A percentile compares a stretch with the other conserved stretches of the same genome.
Conservation (phyloP, 2,329 filamentous ascomycete genomes). For the Trichoderma simmonsii region DNA sequence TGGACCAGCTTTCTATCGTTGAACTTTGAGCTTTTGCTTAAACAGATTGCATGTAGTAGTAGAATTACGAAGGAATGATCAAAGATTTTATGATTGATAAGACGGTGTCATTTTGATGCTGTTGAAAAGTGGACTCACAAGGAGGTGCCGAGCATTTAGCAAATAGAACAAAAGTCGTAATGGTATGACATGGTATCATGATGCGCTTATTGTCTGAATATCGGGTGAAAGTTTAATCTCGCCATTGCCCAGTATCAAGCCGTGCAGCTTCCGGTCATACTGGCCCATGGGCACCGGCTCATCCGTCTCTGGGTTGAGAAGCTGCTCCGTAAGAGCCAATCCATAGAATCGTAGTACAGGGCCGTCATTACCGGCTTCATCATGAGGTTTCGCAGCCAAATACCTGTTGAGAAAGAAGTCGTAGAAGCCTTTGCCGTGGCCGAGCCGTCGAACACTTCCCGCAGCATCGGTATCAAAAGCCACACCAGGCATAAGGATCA, state of each 20-base stretch:
- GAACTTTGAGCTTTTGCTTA: neutral
- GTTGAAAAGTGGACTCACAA: neutral
- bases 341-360: constrained; percentile 60
- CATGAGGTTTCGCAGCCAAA: constrained; percentile 34
- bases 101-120: neutral
- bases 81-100: neutral
- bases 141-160: too few species aligned
- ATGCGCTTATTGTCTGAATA: neutral
- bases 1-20: neutral
- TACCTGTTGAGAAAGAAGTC: constrained; percentile 87
- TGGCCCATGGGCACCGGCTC: constrained; percentile 69
- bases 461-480: constrained; percentile 70
- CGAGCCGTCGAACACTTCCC: constrained; percentile 67
- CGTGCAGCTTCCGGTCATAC: constrained; percentile 78
- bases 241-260: constrained; percentile 70
- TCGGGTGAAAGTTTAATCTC: constrained; percentile 41
- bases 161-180: neutral
- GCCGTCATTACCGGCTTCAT: constrained; percentile 21
- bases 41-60: neutral
- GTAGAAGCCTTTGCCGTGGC: constrained; percentile 96
- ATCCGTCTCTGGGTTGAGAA: constrained; percentile 57
- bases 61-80: neutral
- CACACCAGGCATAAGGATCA: constrained; percentile 89
- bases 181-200: neutral
- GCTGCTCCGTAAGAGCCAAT: constrained; percentile 80